Percentiles rank a stretch among this genome's conserved stretches.
Conservation (phyloP, 495 filamentous ascomycete species). For the Pseudotulostoma volvatum region DNA sequence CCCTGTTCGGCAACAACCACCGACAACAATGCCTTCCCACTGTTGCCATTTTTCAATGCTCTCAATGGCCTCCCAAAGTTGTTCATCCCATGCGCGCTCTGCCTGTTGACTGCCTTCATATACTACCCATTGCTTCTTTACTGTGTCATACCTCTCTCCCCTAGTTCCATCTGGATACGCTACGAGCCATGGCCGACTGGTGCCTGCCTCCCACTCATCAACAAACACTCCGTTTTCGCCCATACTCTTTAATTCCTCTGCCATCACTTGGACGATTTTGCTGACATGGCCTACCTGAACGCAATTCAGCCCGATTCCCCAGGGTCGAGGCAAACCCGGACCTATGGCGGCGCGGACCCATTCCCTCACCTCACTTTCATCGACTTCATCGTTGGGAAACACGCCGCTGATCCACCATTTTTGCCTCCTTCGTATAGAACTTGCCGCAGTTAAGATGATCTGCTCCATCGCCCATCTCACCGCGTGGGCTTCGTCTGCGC, state of each 20-base stretch:
- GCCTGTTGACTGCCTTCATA: too few relatives aligned
- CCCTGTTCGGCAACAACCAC: constrained; percentile 11
- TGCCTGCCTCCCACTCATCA: constrained; percentile 12
- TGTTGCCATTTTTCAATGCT: constrained; percentile 1
- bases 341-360: constrained; percentile 17
- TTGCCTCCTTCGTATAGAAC: too few relatives aligned
- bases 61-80: constrained; percentile 7
- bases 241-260: constrained; percentile 24
- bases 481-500: constrained; percentile 41
- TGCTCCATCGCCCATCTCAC: constrained; percentile 31
- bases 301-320: constrained; percentile 53
- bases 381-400: constrained; percentile 37
- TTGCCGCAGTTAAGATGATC: constrained; percentile 8
- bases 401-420: constrained; percentile 51
- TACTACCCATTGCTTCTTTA: constrained; percentile 44
- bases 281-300: too few relatives aligned
- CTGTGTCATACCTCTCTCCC: constrained; percentile 47
- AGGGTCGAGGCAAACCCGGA: constrained; percentile 18
- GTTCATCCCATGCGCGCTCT: constrained; percentile 16
- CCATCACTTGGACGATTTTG: constrained; percentile 34
- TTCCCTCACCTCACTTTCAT: constrained; percentile 15
- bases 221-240: constrained; percentile 17
- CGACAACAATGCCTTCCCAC: constrained; percentile 10
- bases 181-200: constrained; percentile 32
- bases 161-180: constrained; percentile 55